These are phyloP conservation scores for Hymenoscyphus fraxineus DNA, from an alignment of 2,329 filamentous ascomycete genomes.

Conservation along the genomic window DNA sequence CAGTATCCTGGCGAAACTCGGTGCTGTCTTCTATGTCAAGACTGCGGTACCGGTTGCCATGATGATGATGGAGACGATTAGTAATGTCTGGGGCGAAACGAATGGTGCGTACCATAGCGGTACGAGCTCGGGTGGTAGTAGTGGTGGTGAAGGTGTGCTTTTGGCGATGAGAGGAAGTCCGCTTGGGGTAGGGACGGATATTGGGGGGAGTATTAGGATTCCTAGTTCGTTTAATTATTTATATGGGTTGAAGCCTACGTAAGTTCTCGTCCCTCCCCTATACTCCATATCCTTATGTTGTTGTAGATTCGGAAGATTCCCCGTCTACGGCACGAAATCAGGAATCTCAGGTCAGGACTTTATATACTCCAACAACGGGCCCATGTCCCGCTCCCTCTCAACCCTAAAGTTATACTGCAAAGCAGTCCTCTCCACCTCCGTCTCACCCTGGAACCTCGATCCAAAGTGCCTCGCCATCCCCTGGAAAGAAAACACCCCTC, in stretches of 20 bases:
- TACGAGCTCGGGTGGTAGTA: slow-evolving; percentile 29
- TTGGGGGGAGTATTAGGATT: slow-evolving; percentile 39
- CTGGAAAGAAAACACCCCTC: slow-evolving; percentile 36
- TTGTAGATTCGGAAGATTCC: slow-evolving; percentile 37
- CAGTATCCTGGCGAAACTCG: slow-evolving; percentile 38
- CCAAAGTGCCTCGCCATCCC: slow-evolving; percentile 39
- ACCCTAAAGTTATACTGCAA: slow-evolving; percentile 36
- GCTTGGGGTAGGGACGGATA: slow-evolving; percentile 33
- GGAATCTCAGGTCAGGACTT: slow-evolving; percentile 39
- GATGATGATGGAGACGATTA: slow-evolving; percentile 43
- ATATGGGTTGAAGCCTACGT: slow-evolving; percentile 39
- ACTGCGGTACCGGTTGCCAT: slow-evolving; percentile 39
- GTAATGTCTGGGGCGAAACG: slow-evolving; percentile 41
- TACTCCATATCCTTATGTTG: neutral
- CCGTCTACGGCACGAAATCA: slow-evolving; percentile 36
- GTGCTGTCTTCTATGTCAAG: slow-evolving; percentile 42
- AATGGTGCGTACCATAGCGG: slow-evolving; percentile 31
- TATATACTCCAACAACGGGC: slow-evolving; percentile 38
- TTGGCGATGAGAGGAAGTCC: slow-evolving; percentile 32
- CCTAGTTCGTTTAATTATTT: slow-evolving; percentile 38
- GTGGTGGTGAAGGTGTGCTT: slow-evolving; percentile 31
- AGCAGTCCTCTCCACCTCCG: slow-evolving; percentile 34
- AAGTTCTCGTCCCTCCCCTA: slow-evolving; percentile 2
- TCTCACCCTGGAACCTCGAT: slow-evolving; percentile 37
- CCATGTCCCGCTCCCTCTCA: slow-evolving; percentile 37